A percentile compares a stretch with the other conserved stretches of the same genome.
Conservation (phyloP, 495 filamentous ascomycete genomes). For the Aspergillus leporis region DNA sequence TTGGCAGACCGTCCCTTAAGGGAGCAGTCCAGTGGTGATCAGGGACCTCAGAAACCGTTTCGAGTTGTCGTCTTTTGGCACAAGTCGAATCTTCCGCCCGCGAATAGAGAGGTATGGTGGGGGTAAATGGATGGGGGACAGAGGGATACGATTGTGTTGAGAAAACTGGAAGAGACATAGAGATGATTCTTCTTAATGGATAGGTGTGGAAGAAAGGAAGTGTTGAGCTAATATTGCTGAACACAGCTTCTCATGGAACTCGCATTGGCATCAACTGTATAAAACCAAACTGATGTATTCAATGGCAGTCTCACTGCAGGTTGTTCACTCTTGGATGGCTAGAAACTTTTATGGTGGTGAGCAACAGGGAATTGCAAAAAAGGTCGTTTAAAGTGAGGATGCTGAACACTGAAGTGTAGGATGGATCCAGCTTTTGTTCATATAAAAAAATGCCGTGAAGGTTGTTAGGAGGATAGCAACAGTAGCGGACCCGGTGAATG, state of each 20-base stretch:
- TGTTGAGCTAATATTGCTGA: constrained; percentile 10
- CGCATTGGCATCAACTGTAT: constrained; percentile 1
- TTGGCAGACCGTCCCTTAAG: constrained; percentile 50
- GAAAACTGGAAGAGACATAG: constrained; percentile 40
- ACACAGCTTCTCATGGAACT: constrained; percentile 3
- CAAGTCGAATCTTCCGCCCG: constrained; percentile 21
- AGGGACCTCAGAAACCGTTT: constrained; percentile 23
- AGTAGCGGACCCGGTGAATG: constrained; percentile 26
- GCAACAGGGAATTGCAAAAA: constrained; percentile 8
- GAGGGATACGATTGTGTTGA: constrained; percentile 29
- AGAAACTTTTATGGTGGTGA: background rate
- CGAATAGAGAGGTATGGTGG: constrained; percentile 23
- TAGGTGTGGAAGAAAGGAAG: constrained; percentile 7
- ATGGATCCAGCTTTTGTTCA: constrained; percentile 9
- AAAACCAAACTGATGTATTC: background rate
- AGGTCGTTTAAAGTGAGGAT: background rate
- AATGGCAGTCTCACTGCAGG: background rate
- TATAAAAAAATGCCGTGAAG: constrained; percentile 12
- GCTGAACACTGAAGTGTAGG: constrained; percentile 1
- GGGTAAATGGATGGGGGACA: constrained; percentile 30
- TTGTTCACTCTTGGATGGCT: background rate
- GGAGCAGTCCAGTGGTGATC: constrained; percentile 38
- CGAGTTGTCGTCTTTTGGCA: constrained; percentile 17
- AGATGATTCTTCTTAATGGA: constrained; percentile 16
- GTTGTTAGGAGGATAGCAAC: constrained; percentile 18